These are phyloP conservation scores for Suillus occidentalis DNA, from an alignment of 768 basidiomycete species.

Conservation along the genomic window DNA sequence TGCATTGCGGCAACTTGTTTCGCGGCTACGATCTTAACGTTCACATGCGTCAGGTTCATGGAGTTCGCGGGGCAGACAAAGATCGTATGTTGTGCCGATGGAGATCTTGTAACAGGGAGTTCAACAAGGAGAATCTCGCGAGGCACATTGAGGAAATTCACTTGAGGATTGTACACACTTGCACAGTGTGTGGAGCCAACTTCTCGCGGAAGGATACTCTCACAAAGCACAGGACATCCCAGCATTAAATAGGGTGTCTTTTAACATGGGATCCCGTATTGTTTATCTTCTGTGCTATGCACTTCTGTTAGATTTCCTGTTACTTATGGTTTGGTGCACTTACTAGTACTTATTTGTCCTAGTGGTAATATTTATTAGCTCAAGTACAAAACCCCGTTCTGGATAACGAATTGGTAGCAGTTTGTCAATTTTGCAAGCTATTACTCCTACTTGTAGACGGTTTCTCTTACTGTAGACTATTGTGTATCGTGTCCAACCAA, in stretches of 20 bases:
- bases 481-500: background rate
- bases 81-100: background rate
- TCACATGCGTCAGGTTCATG: background rate
- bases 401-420: background rate
- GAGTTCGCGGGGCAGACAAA: background rate
- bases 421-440: background rate
- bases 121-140: background rate
- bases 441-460: background rate
- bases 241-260: background rate
- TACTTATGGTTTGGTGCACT: background rate
- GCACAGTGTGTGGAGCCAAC: background rate
- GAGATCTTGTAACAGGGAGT: background rate
- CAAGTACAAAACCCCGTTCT: background rate
- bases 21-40: background rate
- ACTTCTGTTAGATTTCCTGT: background rate
- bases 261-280: background rate
- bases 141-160: slow-evolving; percentile 29
- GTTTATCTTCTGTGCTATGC: background rate
- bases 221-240: background rate
- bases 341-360: background rate
- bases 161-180: slow-evolving; percentile 14
- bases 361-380: background rate
- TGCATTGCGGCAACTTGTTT: background rate
- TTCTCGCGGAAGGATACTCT: slow-evolving; percentile 24
- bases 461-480: background rate